phyloP scores from a whole-genome alignment of 257 asterid species.

The Orobanche coerulescens region DNA sequence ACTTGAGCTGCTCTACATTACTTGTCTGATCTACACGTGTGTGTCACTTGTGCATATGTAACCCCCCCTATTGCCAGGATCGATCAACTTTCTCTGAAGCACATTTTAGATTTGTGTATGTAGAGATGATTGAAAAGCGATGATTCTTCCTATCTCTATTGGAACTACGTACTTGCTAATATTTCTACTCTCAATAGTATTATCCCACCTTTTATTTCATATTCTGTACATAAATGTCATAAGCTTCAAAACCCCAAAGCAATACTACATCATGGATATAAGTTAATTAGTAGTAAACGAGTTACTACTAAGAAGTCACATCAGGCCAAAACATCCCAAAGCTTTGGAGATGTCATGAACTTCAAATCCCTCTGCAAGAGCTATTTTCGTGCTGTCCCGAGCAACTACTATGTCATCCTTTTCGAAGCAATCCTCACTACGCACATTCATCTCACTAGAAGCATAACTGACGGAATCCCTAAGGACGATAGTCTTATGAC shows the following conservation, averaged over 20 bases:
- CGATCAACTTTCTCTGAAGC: too few species aligned
- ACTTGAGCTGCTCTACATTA: too few species aligned
- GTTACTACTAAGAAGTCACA: constrained; percentile 18
- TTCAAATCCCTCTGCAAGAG: constrained; percentile 40
- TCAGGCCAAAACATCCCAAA: constrained; percentile 34
- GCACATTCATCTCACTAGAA: constrained; percentile 37
- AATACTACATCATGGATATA: too few species aligned
- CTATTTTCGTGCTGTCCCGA: constrained; percentile 30
- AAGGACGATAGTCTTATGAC: constrained; percentile 52
- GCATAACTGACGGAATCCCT: constrained; percentile 38
- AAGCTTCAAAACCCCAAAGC: constrained; percentile 5
- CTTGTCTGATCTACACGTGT: too few species aligned
- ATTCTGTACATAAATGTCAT: background rate
- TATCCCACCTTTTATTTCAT: background rate
- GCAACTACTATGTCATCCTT: constrained; percentile 29
- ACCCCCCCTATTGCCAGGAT: too few species aligned
- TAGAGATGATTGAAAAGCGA: background rate
- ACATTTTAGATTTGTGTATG: too few species aligned
- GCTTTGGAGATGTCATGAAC: constrained; percentile 39
- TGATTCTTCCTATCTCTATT: background rate
- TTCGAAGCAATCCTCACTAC: constrained; percentile 31
- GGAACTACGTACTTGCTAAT: background rate
- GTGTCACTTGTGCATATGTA: too few species aligned
- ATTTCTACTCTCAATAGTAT: constrained; percentile 1
- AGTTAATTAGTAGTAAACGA: background rate